Percentiles rank a stretch among this genome's conserved stretches.
Conservation (phyloP, 805 yeast genomes). For the Starmerella stigmatis region DNA sequence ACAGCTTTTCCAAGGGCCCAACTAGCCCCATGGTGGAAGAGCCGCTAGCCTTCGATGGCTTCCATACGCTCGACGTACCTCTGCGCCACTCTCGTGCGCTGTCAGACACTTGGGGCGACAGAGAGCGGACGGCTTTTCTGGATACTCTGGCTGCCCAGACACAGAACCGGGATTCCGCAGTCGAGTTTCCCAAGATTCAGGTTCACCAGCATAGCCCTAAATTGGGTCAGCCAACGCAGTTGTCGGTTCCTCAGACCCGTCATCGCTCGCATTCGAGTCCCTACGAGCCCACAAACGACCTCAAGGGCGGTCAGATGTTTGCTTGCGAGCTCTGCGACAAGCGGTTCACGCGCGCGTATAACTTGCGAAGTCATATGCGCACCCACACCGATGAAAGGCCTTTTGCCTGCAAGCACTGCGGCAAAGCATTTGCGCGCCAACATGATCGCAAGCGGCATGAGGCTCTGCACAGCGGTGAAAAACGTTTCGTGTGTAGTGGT, state of each 20-base stretch:
- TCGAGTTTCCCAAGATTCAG: slow-evolving; percentile 2
- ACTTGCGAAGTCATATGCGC: slow-evolving; percentile 77
- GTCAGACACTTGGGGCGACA: slow-evolving; percentile 17
- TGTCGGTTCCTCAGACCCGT: slow-evolving; percentile 15
- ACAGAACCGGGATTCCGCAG: not conserved
- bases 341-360: slow-evolving; percentile 84
- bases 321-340: slow-evolving; percentile 77
- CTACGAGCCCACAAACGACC: slow-evolving; percentile 44
- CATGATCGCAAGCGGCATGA: slow-evolving; percentile 74
- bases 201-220: not conserved
- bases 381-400: slow-evolving; percentile 76
- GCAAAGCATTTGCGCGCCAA: slow-evolving; percentile 61
- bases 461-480: slow-evolving; percentile 60
- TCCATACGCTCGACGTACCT: slow-evolving; percentile 4
- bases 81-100: slow-evolving; percentile 16
- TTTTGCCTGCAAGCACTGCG: slow-evolving; percentile 52
- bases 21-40: slow-evolving; percentile 1
- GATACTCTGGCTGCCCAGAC: slow-evolving; percentile 15
- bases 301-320: slow-evolving; percentile 62
- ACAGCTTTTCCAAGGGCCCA: not conserved
- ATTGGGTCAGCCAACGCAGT: slow-evolving; percentile 5
- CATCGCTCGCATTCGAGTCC: slow-evolving; percentile 33
- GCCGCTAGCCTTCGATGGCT: not conserved
- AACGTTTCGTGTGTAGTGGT: slow-evolving; percentile 60
- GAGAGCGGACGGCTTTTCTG: slow-evolving; percentile 16